Evolutionary conservation across 208 protist genomes (phyloP).

Genomic region (Trypanosoma mega): DNA sequence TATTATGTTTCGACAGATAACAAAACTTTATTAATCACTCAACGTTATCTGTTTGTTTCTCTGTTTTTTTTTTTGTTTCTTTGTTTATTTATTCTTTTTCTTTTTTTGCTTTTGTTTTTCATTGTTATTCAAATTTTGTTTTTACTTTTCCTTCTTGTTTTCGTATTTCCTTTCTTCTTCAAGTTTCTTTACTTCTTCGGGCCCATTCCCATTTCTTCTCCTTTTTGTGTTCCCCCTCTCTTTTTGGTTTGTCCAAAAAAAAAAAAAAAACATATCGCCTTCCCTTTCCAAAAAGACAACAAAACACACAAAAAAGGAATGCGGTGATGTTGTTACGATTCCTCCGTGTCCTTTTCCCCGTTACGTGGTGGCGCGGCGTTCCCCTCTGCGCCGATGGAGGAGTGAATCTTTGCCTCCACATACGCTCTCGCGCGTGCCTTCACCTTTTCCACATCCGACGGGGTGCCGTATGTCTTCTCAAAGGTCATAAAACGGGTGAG

Average conservation of each 20-base stretch:
- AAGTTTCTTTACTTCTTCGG: background rate
- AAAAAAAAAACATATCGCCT: too few relatives aligned
- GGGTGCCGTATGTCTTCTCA: conserved; percentile 92
- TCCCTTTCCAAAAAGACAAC: background rate
- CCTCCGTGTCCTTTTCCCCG: too few relatives aligned
- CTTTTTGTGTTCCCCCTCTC: background rate
- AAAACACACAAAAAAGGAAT: too few relatives aligned
- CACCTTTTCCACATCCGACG: conserved; percentile 87
- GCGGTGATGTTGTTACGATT: too few relatives aligned
- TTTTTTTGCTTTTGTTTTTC: conserved; percentile 1
- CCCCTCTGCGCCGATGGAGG: conserved; percentile 13
- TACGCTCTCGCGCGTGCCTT: conserved; percentile 92
- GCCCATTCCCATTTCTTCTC: background rate
- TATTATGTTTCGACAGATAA: too few relatives aligned
- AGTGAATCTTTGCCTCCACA: conserved; percentile 89
- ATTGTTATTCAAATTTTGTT: background rate
- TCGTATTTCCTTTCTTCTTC: background rate
- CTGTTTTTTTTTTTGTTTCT: background rate
- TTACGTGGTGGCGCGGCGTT: too few relatives aligned
- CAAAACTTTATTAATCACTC: too few relatives aligned
- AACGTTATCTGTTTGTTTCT: background rate
- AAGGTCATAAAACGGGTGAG: conserved; percentile 96
- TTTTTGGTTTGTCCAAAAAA: too few relatives aligned
- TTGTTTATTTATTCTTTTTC: background rate
- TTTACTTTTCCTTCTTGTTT: background rate